Evolutionary conservation across 2,329 filamentous ascomycete species (phyloP).

Genomic region (Graphilbum ipis-grandicollis): DNA sequence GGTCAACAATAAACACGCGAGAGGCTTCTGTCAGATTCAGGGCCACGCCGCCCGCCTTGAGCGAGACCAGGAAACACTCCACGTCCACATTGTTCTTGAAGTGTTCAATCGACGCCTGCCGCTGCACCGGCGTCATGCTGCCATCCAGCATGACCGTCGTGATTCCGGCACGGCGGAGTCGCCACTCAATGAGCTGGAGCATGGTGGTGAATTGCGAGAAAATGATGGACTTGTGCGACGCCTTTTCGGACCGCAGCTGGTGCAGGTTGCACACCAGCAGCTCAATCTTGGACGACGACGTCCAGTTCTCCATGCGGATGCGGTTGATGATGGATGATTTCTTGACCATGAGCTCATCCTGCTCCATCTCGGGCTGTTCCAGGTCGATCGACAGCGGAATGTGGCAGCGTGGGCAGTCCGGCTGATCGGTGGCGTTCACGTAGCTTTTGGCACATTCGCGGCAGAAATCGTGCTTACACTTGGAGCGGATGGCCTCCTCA

Average conservation of each 20-base stretch:
- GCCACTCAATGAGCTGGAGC: constrained; percentile 94
- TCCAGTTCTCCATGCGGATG: constrained; percentile 98
- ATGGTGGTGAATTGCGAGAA: constrained; percentile 97
- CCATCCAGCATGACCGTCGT: constrained; percentile 97
- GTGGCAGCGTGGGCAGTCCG: constrained; percentile 81
- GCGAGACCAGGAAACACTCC: constrained; percentile 87
- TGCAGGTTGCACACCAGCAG: constrained; percentile 88
- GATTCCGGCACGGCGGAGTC: constrained; percentile 87
- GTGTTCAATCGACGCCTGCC: constrained; percentile 83
- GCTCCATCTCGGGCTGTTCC: constrained; percentile 87
- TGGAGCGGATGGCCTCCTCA: constrained; percentile 83
- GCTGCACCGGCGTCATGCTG: constrained; percentile 86
- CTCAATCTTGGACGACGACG: constrained; percentile 94
- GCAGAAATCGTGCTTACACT: constrained; percentile 87
- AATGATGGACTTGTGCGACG: constrained; percentile 90
- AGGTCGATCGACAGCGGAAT: constrained; percentile 81
- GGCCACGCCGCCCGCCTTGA: constrained; percentile 92
- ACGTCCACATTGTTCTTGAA: constrained; percentile 94
- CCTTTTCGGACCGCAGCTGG: constrained; percentile 77
- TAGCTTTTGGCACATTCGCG: constrained; percentile 67
- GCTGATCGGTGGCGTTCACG: constrained; percentile 57
- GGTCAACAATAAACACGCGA: constrained; percentile 88
- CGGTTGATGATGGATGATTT: constrained; percentile 97
- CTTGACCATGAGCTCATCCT: constrained; percentile 73
- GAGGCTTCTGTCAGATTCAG: constrained; percentile 91